Evolutionary conservation across 805 yeast genomes (phyloP), one percentile per base, ranked within the genome.

Genomic region (Kuraishia piskuri): DNA sequence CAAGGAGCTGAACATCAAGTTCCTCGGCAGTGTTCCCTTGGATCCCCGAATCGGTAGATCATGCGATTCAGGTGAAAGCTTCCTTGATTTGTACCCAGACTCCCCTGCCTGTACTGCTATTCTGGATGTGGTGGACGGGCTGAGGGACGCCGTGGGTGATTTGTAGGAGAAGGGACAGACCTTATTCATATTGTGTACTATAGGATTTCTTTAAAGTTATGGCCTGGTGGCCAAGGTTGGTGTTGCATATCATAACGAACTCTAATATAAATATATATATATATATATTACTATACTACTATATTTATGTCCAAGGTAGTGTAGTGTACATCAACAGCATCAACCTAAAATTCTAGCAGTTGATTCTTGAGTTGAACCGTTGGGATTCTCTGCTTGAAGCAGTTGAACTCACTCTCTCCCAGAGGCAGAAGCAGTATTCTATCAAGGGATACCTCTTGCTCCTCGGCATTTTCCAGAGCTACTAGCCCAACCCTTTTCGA

Each of bases 21-120:
- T 86, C 61, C 72, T 94, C 54, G 99, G 99, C 0, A 78, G 90
- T 10, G 97, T 94, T 1, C 99, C 99, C 0, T 74, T 94, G 47
- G 99, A 94, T 69, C 98, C 99, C 14, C 76, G 98, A 56, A 90
- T 94, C 20, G 98, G 98, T 0, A 78, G 76, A 61, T 78, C 90
- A 48, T 90, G 97, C 68, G 99, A 94, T 64, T 61, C 72, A 22
- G 99, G 99, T 20, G 86, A 80, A 59, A 82, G 88, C 56, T 94
- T 92, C 67, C 72, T 90, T 54, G 97, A 90, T 59, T 70, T 75
- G 52, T 84, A 84, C 61, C 92, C 96, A 0, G 97, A 91, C 55
- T 88, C 96, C 2, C 98, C 99, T 0, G 96, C 98, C 0, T 80
- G 96, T 2, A 76, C 78, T 1, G 96, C 97, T 0, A 84, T 94